phyloP scores from a whole-genome alignment of 495 filamentous ascomycete genomes.

The Xylaria intraflava region DNA sequence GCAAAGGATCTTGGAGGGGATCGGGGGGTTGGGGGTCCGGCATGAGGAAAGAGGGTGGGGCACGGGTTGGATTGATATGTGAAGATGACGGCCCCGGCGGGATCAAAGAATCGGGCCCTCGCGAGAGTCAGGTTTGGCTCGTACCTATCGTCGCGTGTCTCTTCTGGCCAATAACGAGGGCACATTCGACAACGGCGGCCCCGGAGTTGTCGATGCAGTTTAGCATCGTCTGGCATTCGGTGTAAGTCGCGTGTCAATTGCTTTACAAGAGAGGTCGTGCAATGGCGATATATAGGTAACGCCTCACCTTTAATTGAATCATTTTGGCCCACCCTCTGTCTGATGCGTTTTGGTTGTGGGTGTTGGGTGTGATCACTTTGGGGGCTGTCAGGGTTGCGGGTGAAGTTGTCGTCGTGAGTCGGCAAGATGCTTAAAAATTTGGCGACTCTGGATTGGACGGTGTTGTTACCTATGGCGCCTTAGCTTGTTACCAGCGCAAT shows the following conservation, averaged over 20 bases:
- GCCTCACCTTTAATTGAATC: constrained; percentile 92
- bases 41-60: neutral
- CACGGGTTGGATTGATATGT: neutral
- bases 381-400: neutral
- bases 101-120: neutral
- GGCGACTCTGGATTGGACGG: neutral
- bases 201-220: constrained; percentile 99
- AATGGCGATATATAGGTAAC: neutral
- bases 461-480: neutral
- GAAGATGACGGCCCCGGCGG: neutral
- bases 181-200: constrained; percentile 95
- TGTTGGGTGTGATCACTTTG: too few species aligned
- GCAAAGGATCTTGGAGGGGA: neutral
- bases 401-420: neutral
- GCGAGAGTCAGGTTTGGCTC: constrained; percentile 12
- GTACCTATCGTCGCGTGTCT: constrained; percentile 83
- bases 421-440: constrained; percentile 2
- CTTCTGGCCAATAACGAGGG: constrained; percentile 86
- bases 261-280: too few species aligned
- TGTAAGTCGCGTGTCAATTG: constrained; percentile 10
- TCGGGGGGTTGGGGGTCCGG: neutral
- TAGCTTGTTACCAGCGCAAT: neutral
- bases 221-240: constrained; percentile 72
- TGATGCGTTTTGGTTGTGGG: constrained; percentile 7
- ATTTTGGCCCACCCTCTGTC: constrained; percentile 52